Conservation (phyloP, 768 basidiomycete genomes). For the Epithele typhae region DNA sequence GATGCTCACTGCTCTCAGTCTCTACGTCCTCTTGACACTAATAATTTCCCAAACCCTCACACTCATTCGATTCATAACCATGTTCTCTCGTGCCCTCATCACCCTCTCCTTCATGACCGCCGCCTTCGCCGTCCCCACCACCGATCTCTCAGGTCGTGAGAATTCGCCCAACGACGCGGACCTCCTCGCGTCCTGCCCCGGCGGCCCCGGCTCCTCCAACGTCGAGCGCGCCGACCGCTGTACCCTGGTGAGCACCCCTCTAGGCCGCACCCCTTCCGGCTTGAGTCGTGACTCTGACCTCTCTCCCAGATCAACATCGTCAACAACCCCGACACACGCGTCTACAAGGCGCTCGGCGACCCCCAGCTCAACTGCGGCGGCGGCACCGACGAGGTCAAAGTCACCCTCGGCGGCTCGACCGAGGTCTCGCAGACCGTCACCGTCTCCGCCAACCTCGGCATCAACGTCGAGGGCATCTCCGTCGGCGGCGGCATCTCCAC, state of each 20-base stretch:
- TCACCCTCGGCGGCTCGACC: conserved; percentile 1
- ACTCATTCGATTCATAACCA: no score
- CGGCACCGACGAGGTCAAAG: background rate
- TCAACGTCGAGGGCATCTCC: conserved; percentile 1
- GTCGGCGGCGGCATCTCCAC: conserved; percentile 5
- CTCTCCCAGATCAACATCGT: background rate
- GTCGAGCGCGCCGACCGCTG: conserved; percentile 1
- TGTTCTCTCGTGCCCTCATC: no score
- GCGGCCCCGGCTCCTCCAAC: background rate
- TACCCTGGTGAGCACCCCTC: conserved; percentile 1
- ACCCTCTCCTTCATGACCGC: no score
- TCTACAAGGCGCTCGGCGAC: background rate
- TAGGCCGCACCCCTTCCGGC: no score
- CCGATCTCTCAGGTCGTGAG: background rate
- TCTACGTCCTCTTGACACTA: no score
- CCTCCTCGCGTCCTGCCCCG: conserved; percentile 5
- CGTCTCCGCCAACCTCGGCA: conserved; percentile 3
- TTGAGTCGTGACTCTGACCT: no score
- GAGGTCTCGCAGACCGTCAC: conserved; percentile 1
- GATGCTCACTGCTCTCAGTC: no score
- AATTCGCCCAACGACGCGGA: background rate
- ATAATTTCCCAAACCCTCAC: no score
- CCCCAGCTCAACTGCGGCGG: conserved; percentile 7
- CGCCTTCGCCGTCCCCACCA: no score
- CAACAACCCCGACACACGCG: conserved; percentile 2